phyloP scores from a whole-genome alignment of 2,329 filamentous ascomycete species.

The Aspergillus fumigatus region DNA sequence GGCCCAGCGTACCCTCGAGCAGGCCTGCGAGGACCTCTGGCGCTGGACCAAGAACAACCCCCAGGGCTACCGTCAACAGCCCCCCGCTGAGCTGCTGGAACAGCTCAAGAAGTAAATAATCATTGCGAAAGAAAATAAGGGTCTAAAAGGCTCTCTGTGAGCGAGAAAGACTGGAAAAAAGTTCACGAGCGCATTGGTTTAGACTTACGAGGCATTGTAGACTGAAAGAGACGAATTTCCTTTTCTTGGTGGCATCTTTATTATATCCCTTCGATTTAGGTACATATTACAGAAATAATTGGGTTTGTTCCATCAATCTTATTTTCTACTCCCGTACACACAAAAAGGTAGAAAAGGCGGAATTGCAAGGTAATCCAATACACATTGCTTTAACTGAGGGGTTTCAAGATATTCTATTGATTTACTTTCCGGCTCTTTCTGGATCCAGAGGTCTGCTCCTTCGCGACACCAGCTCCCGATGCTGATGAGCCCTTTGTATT shows the following conservation, averaged over 20 bases:
- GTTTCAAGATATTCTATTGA: constrained; percentile 13
- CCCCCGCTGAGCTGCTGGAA: constrained; percentile 76
- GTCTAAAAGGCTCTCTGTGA: not conserved
- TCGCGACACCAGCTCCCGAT: constrained; percentile 8
- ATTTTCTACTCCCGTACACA: not conserved
- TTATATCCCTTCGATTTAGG: not conserved
- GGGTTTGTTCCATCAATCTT: not conserved
- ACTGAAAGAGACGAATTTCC: constrained; percentile 35
- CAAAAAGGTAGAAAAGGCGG: not conserved
- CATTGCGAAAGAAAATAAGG: not conserved
- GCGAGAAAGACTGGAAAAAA: not conserved
- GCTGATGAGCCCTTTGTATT: constrained; percentile 15
- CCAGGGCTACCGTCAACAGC: constrained; percentile 85
- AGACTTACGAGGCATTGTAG: constrained; percentile 12
- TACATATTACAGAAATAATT: not conserved
- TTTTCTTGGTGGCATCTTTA: constrained; percentile 17
- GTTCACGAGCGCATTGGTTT: constrained; percentile 2
- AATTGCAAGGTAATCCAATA: not conserved
- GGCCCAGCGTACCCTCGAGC: constrained; percentile 82
- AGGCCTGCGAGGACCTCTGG: constrained; percentile 93
- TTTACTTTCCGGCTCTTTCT: constrained; percentile 36
- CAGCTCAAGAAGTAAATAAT: constrained; percentile 34
- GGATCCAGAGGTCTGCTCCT: constrained; percentile 34
- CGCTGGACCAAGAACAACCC: constrained; percentile 97
- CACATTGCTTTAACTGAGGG: not conserved